phyloP scores from a whole-genome alignment of 768 basidiomycete species.

The Russula virescens region DNA sequence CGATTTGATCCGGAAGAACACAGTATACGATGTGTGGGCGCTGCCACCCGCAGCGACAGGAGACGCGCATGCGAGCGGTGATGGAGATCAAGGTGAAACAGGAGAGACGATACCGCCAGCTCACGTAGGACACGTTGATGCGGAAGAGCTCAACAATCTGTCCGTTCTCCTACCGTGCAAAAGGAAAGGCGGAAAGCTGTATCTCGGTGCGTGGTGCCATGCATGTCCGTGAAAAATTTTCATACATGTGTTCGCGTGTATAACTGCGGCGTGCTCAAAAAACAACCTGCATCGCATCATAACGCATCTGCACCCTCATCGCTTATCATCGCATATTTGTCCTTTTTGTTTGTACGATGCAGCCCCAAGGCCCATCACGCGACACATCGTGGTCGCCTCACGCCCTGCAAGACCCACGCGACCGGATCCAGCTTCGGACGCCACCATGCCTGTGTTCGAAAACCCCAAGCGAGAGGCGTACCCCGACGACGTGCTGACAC shows the following conservation, averaged over 20 bases:
- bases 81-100: background rate
- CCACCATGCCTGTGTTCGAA: background rate
- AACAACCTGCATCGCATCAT: too few relatives aligned
- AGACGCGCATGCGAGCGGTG: background rate
- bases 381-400: conserved; percentile 16
- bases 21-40: conserved; percentile 21
- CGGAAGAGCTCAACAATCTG: conserved; percentile 20
- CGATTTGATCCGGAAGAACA: conserved; percentile 7
- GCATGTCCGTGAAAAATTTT: too few relatives aligned
- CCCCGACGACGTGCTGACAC: conserved; percentile 18
- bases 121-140: background rate
- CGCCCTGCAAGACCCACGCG: conserved; percentile 14
- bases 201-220: conserved; percentile 13
- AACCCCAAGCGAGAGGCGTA: conserved; percentile 21
- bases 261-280: too few relatives aligned
- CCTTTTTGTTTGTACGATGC: too few relatives aligned
- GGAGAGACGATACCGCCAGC: background rate
- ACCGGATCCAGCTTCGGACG: background rate
- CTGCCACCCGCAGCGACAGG: background rate
- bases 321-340: too few relatives aligned
- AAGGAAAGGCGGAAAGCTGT: conserved; percentile 19
- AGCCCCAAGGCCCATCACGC: conserved; percentile 19
- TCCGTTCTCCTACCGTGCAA: conserved; percentile 22
- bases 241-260: background rate
- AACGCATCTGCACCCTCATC: too few relatives aligned